phyloP scores from a whole-genome alignment of 805 yeast species.

The Candida parachauliodes region DNA sequence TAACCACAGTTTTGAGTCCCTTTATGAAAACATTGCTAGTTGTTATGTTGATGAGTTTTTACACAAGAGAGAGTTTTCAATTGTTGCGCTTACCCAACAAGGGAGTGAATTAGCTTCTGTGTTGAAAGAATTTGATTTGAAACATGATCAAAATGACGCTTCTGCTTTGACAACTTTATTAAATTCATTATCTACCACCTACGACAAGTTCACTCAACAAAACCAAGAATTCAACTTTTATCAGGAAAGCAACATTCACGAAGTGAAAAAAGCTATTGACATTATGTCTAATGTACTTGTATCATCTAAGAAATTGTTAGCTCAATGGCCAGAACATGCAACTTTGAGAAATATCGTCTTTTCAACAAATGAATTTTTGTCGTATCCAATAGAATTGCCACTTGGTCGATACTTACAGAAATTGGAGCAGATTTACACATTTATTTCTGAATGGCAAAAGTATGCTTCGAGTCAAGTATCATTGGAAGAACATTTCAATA shows the following conservation, averaged over 20 bases:
- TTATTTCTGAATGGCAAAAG: constrained; percentile 88
- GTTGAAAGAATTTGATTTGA: constrained; percentile 7
- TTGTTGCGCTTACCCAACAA: constrained; percentile 31
- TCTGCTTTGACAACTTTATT: constrained; percentile 19
- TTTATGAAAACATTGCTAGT: constrained; percentile 47
- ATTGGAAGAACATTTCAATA: constrained; percentile 50
- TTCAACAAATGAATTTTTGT: constrained; percentile 62
- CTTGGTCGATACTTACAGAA: constrained; percentile 75
- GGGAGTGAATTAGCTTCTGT: constrained; percentile 30
- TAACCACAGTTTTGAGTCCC: constrained; percentile 37
- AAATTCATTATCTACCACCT: constrained; percentile 15
- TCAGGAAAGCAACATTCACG: constrained; percentile 54
- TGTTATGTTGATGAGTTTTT: constrained; percentile 45
- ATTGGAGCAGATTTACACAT: constrained; percentile 80
- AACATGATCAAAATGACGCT: constrained; percentile 15
- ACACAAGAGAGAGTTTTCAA: constrained; percentile 10
- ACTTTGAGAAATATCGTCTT: constrained; percentile 67
- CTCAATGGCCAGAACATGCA: constrained; percentile 94
- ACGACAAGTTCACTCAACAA: constrained; percentile 8
- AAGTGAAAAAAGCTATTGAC: constrained; percentile 56
- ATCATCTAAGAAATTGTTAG: constrained; percentile 42
- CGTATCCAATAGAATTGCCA: constrained; percentile 64
- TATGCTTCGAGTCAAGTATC: constrained; percentile 81
- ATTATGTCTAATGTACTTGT: constrained; percentile 32
- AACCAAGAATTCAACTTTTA: constrained; percentile 50